These are phyloP conservation scores for Komagataella phaffii DNA, from an alignment of 805 yeast species.

Conservation along the genomic window DNA sequence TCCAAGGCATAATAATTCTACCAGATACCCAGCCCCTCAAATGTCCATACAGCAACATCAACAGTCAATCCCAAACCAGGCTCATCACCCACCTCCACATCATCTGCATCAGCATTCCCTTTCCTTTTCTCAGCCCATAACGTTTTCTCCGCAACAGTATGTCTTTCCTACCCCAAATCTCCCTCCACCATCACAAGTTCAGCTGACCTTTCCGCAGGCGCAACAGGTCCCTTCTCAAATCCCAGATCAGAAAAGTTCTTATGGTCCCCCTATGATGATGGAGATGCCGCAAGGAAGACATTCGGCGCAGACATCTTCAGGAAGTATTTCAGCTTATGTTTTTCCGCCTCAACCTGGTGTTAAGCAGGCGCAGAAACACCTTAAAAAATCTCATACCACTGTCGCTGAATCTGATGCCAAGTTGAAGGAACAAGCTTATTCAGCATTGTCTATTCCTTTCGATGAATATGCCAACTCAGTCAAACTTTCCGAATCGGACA, in stretches of 20 bases:
- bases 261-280: conserved; percentile 1
- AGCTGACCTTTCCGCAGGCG: neutral
- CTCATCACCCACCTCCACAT: conserved; percentile 2
- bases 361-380: neutral
- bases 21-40: conserved; percentile 1
- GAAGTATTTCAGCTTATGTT: conserved; percentile 14
- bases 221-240: neutral
- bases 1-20: neutral
- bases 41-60: conserved; percentile 2
- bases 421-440: conserved; percentile 22
- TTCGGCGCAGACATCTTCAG: conserved; percentile 17
- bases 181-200: neutral
- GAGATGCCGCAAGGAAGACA: conserved; percentile 17
- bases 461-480: conserved; percentile 21
- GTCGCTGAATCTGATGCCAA: conserved; percentile 14
- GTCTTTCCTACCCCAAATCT: conserved; percentile 1
- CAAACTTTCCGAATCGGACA: conserved; percentile 17
- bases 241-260: conserved; percentile 1
- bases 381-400: neutral
- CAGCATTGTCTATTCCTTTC: conserved; percentile 18
- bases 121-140: conserved; percentile 1
- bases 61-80: neutral
- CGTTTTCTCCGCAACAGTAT: neutral
- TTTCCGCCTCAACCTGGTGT: neutral
- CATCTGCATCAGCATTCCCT: conserved; percentile 3